Conservation (phyloP, 1,284 basidiomycete genomes). For the Ganoderma sinense region DNA sequence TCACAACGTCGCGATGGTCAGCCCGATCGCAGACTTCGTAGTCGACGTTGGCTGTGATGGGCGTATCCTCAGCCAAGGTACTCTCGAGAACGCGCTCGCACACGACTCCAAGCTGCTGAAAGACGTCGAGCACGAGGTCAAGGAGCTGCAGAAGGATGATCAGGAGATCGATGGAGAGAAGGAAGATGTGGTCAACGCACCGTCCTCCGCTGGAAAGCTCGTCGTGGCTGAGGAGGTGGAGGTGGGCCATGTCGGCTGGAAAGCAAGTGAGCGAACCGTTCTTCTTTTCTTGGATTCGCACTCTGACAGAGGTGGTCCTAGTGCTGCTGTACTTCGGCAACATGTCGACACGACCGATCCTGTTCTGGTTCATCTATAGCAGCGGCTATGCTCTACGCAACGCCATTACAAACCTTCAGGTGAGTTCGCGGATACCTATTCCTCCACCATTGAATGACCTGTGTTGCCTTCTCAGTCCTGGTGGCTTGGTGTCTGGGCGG, state of each 20-base stretch:
- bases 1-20: conserved; percentile 75
- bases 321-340: conserved; percentile 41
- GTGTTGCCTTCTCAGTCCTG: conserved; percentile 32
- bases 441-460: conserved; percentile 18
- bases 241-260: conserved; percentile 61
- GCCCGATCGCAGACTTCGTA: conserved; percentile 68
- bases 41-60: conserved; percentile 65
- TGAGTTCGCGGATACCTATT: not conserved
- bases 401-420: conserved; percentile 17
- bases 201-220: conserved; percentile 52
- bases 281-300: conserved; percentile 22
- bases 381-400: not conserved
- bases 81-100: conserved; percentile 51
- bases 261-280: conserved; percentile 48
- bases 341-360: conserved; percentile 38
- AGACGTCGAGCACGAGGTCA: conserved; percentile 50
- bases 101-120: conserved; percentile 47
- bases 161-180: conserved; percentile 47
- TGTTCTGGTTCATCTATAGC: conserved; percentile 45
- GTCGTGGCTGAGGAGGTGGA: conserved; percentile 68
- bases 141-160: conserved; percentile 49
- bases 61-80: conserved; percentile 55
- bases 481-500: conserved; percentile 42
- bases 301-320: conserved; percentile 43
- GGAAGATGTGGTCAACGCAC: conserved; percentile 33